Evolutionary conservation across 2,329 filamentous ascomycete genomes (phyloP).

Genomic region (Juglanconis sp.): DNA sequence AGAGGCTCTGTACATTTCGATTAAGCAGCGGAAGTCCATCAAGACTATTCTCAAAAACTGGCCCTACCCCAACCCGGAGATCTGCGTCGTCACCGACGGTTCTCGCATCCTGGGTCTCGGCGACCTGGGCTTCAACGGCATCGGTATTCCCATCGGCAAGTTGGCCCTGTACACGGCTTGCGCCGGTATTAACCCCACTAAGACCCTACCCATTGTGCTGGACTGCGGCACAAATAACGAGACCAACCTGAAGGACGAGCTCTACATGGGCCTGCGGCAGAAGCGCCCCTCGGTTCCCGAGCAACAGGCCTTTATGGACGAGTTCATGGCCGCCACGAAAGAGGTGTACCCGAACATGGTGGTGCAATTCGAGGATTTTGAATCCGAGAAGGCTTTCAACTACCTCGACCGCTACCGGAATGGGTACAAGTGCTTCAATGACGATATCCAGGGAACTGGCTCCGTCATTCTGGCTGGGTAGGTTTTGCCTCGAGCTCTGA

Average conservation of each 20-base stretch:
- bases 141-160: conserved; percentile 96
- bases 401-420: conserved; percentile 87
- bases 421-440: conserved; percentile 94
- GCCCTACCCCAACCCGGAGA: conserved; percentile 85
- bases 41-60: conserved; percentile 87
- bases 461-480: conserved; percentile 87
- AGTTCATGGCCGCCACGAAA: conserved; percentile 89
- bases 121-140: conserved; percentile 93
- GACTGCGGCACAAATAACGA: conserved; percentile 67
- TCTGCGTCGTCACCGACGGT: conserved; percentile 94
- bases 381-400: conserved; percentile 86
- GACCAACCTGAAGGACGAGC: conserved; percentile 61
- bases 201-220: conserved; percentile 70
- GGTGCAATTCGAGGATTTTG: conserved; percentile 97
- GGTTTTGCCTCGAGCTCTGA: conserved; percentile 25
- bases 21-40: conserved; percentile 88
- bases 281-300: conserved; percentile 75
- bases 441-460: conserved; percentile 96
- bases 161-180: conserved; percentile 92
- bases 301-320: conserved; percentile 90
- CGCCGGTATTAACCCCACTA: conserved; percentile 87
- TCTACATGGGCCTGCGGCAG: conserved; percentile 87
- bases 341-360: conserved; percentile 67
- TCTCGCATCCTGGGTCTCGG: conserved; percentile 90
- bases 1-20: conserved; percentile 94